Evolutionary conservation across 139 green algal species (phyloP).

Genomic region (Edaphochlamys debaryana): DNA sequence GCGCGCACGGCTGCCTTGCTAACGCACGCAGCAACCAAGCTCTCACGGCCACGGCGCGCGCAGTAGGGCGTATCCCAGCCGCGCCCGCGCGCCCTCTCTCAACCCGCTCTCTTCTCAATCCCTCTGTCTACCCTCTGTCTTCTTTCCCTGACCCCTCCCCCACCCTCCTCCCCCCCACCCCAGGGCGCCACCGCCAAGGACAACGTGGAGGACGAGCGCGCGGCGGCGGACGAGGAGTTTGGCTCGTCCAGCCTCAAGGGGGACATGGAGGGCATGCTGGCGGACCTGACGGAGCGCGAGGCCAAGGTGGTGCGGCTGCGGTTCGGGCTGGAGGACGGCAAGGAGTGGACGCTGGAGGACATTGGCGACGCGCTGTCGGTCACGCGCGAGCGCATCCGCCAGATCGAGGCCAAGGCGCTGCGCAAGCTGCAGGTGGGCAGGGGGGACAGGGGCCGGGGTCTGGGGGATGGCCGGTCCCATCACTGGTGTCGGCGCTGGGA

Average conservation of each 20-base stretch:
- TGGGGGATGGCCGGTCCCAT: background rate
- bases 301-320: slow-evolving; percentile 87
- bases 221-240: slow-evolving; percentile 41
- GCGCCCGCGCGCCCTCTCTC: no score
- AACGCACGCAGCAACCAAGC: no score
- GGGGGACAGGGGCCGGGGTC: background rate
- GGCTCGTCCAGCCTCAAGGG: slow-evolving; percentile 54
- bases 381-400: slow-evolving; percentile 97
- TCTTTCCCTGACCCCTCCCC: no score
- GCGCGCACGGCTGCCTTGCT: no score
- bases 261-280: slow-evolving; percentile 84
- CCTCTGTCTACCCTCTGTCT: no score
- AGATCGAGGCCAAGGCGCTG: slow-evolving; percentile 96
- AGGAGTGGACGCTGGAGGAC: slow-evolving; percentile 90
- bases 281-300: slow-evolving; percentile 82
- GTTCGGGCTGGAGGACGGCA: slow-evolving; percentile 87
- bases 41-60: no score
- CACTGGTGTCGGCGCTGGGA: background rate
- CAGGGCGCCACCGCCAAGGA: slow-evolving; percentile 46
- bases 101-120: no score
- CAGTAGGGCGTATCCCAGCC: no score
- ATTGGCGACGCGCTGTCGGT: slow-evolving; percentile 79
- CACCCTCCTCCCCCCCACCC: no score
- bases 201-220: slow-evolving; percentile 40
- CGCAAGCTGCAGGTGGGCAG: slow-evolving; percentile 73